Base-by-base conservation (phyloP, 2,329 filamentous ascomycete species). In the Monilinia fructigena region DNA sequence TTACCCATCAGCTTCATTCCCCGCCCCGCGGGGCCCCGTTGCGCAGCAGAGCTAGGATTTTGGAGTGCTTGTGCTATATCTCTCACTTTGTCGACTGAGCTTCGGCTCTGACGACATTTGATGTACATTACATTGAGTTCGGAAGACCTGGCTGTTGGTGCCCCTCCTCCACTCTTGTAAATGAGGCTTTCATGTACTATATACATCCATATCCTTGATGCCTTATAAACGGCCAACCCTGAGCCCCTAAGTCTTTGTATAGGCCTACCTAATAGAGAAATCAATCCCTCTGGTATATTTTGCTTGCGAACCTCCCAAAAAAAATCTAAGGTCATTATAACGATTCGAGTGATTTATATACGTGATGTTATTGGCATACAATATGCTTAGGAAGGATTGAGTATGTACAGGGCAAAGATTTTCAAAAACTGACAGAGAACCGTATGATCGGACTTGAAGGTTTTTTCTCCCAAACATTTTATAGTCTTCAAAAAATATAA, bases 291-390 rank as follows among this genome's bases (percentile, higher is more conserved):
- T 11, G 42, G 55, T 23, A 4, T 40, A 59, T 59, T 20, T 31
- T 59, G 55, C 40, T 23, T 59, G 28, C 55, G 26, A 35, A 59
- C 26, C 12, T 48, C 40, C 45, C 45, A 61, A 12, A 61, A 61
- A n/a, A 38, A 52, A 8, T 4, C 16, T n/a, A 14, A 52, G 45
- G 1, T 20, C 4, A n/a, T 26, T 35, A 35, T 31, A 31, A 47
- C 28, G 26, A 1, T 59, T n/a, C 11, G 18, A 31, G 14, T 3
- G 6, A 45, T 12, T n/a, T 23, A 8, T n/a, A 35, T 4, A 18
- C 14, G 8, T 18, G 14, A 12, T 31, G 4, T 11, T 14, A 40
- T 40, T 40, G 38, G 1, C 2, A 5, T 14, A 11, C 38, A 7
- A 3, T 1, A 2, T 40, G 38, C 4, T 0, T 7, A 14, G 12